Evolutionary conservation across 352 stramenopile species (phyloP), one percentile per base, ranked within the genome.

Genomic region (Globisporangium spiculum): DNA sequence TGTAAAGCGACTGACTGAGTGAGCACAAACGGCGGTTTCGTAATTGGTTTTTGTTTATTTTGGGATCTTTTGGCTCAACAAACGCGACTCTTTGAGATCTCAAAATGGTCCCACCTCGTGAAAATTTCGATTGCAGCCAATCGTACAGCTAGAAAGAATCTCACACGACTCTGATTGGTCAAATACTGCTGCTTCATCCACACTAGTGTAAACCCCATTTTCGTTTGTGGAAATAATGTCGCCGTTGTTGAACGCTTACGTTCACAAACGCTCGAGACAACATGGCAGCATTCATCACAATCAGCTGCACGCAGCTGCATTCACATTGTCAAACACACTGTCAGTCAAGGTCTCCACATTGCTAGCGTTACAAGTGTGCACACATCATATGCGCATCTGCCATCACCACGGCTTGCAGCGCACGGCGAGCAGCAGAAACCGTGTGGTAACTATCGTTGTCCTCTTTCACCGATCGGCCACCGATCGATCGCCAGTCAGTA

Each of bases 71-170:
- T 57, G 22, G 44, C 16, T 52, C 44, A 52, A 22, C 14, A 52
- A 52, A 52, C 44, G 52, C 52, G 52, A 57, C 52, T 30, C 52
- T 34, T 57, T 57, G 52, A 57, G 22, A 57, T 57, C 44, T 52
- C 10, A 20, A 57, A 34, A 57, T 38, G 53, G 53, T 59, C 53
- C 53, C 53, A 59, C 53, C 53, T 38, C 14, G 6, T n/a, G 16
- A 50, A 50, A 50, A 50, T n/a, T 5, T 6, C 4, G 7, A 50
- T 58, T 58, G n/a, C 18, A 58, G 9, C 52, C 52, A 58, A 58
- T 58, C 3, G 32, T 1, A 36, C 20, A 3, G 4, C 22, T 4
- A 10, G 4, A 38, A 14, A 7, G 6, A 30, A 16, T 34, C 16
- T 1, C 3, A 1, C 12, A 38, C 0, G 10, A 2, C 53, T n/a